Evolutionary conservation across 257 asterid species (phyloP), one percentile per base, ranked within the genome.

Genomic region (Solanum infundibuliforme): DNA sequence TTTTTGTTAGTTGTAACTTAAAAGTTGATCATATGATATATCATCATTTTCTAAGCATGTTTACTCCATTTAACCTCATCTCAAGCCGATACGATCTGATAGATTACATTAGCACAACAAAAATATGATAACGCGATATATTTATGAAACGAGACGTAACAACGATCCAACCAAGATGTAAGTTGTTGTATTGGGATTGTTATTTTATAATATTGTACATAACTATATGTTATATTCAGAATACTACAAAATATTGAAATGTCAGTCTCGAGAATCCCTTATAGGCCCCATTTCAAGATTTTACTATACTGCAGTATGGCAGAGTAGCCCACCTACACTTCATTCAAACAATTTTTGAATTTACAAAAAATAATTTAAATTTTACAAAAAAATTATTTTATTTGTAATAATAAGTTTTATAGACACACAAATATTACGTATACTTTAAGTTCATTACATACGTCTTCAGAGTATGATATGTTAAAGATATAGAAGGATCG

Each of bases 251-350:
- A 10, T 25, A 27, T 79, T 79, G 85, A 43, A 32, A 46, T 81
- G 68, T 16, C 85, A 81, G 68, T 27, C 68, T 23, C 85, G 85
- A 46, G 85, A 81, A 81, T 81, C 85, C 0, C 10, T 46, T 13
- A 27, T 81, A 81, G 85, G 85, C 39, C 85, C 85, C 85, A 46
- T 46, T 77, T 81, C 85, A 81, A 81, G 85, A 46, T 81, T 73
- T 73, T 34, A 43, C 25, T 29, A 16, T 46, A 81, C 32, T 20
- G 39, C n/a, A 46, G 35, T 27, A 18, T 43, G 62, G 39, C 18
- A 81, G 85, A 10, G 13, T 79, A 46, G 65, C 65, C 84, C 84
- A 77, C 4, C 25, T 10, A 74, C 41, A 32, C 41, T 16, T 18
- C 41, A 71, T 71, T 71, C 41, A 72, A 18, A 72, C 25, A 72